A percentile compares a stretch with the other conserved stretches of the same genome.
Evolutionary conservation across 2,329 filamentous ascomycete species (phyloP).

Genomic region (Periconia sp.): DNA sequence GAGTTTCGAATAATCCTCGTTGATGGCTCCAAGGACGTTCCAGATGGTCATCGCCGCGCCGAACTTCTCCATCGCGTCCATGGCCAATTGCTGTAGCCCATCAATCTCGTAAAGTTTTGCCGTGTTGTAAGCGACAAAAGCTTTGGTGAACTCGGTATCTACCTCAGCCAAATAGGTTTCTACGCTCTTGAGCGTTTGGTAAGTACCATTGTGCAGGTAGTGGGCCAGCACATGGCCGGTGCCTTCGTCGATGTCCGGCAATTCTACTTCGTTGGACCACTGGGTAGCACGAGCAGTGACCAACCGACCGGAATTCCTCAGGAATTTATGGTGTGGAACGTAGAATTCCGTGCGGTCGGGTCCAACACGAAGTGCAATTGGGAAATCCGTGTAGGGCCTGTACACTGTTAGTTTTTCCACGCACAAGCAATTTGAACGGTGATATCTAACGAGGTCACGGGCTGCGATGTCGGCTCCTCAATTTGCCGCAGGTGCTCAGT

Average conservation of each 20-base stretch:
- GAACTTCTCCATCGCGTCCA: constrained; percentile 6
- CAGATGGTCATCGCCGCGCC: constrained; percentile 9
- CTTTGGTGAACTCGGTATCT: constrained; percentile 15
- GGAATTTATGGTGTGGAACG: no score
- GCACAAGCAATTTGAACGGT: no score
- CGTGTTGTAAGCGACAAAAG: constrained; percentile 11
- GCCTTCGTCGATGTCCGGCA: constrained; percentile 17
- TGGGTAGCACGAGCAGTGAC: no score
- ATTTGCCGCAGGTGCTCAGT: no score
- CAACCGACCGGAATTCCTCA: no score
- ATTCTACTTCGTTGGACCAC: background rate
- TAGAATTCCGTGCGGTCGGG: no score
- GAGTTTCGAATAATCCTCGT: constrained; percentile 12
- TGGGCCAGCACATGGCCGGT: constrained; percentile 25
- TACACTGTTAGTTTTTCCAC: no score
- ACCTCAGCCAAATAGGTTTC: background rate
- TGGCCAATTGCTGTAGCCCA: constrained; percentile 14
- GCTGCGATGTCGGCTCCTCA: no score
- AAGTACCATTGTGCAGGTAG: constrained; percentile 25
- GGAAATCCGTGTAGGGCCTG: no score
- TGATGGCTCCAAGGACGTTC: constrained; percentile 9
- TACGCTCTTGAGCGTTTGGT: constrained; percentile 21
- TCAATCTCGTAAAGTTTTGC: constrained; percentile 10
- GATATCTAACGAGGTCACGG: no score
- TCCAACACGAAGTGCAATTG: no score